phyloP scores from a whole-genome alignment of 1,284 basidiomycete genomes.

The Abortiporus biennis region DNA sequence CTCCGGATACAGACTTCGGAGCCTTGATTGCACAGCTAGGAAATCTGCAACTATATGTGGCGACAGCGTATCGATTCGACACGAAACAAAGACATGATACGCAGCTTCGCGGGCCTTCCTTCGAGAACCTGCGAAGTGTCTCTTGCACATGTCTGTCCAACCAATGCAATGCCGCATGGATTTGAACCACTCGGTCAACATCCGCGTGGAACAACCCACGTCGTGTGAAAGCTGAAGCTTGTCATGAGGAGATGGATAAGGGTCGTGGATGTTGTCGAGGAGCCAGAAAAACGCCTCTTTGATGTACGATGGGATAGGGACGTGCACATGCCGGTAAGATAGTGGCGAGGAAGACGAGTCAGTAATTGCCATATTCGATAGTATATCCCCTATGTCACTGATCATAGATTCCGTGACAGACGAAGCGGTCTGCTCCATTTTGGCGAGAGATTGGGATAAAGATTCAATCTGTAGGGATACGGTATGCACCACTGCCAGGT shows the following conservation, averaged over 20 bases:
- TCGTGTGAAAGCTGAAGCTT: slow-evolving; percentile 9
- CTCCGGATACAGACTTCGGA: slow-evolving; percentile 6
- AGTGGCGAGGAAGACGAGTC: too few species aligned
- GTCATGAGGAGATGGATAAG: slow-evolving; percentile 13
- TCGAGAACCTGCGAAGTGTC: slow-evolving; percentile 12
- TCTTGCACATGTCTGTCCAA: slow-evolving; percentile 11
- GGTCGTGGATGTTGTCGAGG: slow-evolving; percentile 13
- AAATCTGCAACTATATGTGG: slow-evolving; percentile 3
- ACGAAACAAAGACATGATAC: slow-evolving; percentile 1
- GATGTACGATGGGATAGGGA: slow-evolving; percentile 4
- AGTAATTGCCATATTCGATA: too few species aligned
- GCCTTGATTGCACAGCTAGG: slow-evolving; percentile 4
- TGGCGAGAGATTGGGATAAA: too few species aligned
- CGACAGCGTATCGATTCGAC: neutral
- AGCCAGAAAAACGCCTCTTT: slow-evolving; percentile 13
- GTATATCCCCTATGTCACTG: too few species aligned
- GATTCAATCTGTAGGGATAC: too few species aligned
- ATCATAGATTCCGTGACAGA: too few species aligned
- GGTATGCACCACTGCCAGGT: too few species aligned
- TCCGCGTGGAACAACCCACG: neutral
- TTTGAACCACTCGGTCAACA: slow-evolving; percentile 15
- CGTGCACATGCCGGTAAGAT: too few species aligned
- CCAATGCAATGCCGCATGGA: slow-evolving; percentile 10
- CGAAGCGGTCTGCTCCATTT: too few species aligned
- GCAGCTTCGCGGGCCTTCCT: slow-evolving; percentile 8